Base-by-base conservation (phyloP, 2,329 filamentous ascomycete species). In the Fusarium pilosicola region DNA sequence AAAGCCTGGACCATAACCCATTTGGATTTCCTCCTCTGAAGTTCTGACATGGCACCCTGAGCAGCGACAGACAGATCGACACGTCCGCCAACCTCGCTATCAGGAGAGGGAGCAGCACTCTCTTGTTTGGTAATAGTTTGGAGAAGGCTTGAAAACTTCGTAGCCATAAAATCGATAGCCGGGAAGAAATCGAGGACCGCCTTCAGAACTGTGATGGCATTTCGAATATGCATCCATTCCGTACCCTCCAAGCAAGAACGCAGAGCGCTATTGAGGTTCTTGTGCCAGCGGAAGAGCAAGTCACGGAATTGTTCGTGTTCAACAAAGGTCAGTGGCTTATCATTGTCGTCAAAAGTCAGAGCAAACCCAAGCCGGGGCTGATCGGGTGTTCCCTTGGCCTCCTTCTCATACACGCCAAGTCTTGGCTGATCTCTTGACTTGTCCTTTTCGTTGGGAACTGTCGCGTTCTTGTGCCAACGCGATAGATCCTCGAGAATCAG, bases 181-280 rank as follows among this genome's bases (percentile, higher is more conserved):
- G 96, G 97, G 86, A 97, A 99, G 77, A 91, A 88, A 57, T 94
- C 91, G 30, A 94, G 89, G 54, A 97, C 88, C 17, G 90, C 88
- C 80, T 96, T 97, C 67, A 99, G 86, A 8, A 98, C 88, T 65
- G 93, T 96, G 75, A 98, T 97, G 49, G 95, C 94, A 80, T 99
- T 99, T 62, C 96, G 92, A 80, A 98, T 97, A 81, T 98, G 95
- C 93, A 98, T 98, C 89, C 96, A 99, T 82, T 98, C 96, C 38
- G 90, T 91, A 34, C 92, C 92, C 24, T 90, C 90, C 52, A 99
- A 87, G 80, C 96, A 98, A 42, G 89, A 88, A 80, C 95, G 95
- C 62, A 99, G 85, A 6, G 96, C 94, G 56, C 86, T 89, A 76
- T 93, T 93, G 48, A 99, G 85, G 72, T 93, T 91, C 77, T 92